Evolutionary conservation across 176 grass and related monocot species (phyloP), one percentile per base, ranked within the genome.

Genomic region (Oryza nivara): DNA sequence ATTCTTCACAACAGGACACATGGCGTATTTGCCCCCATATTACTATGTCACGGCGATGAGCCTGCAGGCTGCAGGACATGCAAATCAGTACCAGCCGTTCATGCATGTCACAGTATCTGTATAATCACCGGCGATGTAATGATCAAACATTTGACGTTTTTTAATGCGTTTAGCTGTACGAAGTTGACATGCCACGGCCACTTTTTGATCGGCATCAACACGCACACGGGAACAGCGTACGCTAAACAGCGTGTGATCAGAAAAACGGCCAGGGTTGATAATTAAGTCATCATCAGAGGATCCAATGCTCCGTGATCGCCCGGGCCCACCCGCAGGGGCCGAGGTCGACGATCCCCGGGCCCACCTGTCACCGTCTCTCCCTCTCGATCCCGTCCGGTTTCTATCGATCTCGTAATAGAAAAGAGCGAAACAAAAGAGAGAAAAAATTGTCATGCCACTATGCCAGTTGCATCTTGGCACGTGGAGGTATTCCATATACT

Each of bases 271-370:
- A 25, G 13, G 19, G 30, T 32, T 25, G 20, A 47, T 25, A 5
- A 8, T 16, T 22, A 2, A 11, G 3, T 2, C 12, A 2, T 2
- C 12, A 2, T 2, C 17, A 2, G 48, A 45, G 58, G 73, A 72
- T 85, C 44, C 65, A 43, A 56, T 16, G 48, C 46, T 63, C 20
- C 70, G 19, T 36, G 61, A 76, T 73, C 32, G 74, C 34, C 74
- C 73, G 15, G 26, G 12, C 74, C 26, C 16, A 19, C 46, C 26
- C 65, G 23, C 8, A 35, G 15, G 66, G 32, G 66, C 13, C 32
- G 12, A 40, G 46, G 25, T 75, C 26, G 73, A 75, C 32, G 46
- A 45, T 67, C 40, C 20, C 16, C 32, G 41, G 68, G 14, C 20
- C 75, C 67, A 19, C 15, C 16, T 5, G 70, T 81, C 85, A 2